A percentile compares a stretch with the other conserved stretches of the same genome.
Conservation (phyloP, 176 grass and related monocot species). For the Otatea glauca region DNA sequence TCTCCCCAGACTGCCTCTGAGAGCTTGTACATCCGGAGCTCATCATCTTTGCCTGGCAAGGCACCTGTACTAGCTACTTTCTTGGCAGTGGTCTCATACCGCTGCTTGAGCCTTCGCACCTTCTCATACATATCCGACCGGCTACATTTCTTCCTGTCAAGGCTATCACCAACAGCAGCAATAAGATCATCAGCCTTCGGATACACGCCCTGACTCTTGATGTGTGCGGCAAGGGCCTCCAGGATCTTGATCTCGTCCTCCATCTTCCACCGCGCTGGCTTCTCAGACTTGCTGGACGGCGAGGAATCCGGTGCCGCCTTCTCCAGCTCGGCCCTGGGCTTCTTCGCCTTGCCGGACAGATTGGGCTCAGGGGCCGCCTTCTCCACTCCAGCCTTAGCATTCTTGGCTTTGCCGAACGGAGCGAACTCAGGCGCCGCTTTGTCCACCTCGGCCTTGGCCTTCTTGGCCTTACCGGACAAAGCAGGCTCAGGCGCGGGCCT, state of each 20-base stretch:
- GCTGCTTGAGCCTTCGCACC: slow-evolving; percentile 10
- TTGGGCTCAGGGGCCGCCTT: not conserved
- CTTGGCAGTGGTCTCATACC: not conserved
- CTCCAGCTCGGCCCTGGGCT: not conserved
- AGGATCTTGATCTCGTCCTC: slow-evolving; percentile 44
- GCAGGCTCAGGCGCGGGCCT: slow-evolving; percentile 8
- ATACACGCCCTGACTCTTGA: slow-evolving; percentile 8
- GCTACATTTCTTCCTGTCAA: slow-evolving; percentile 19
- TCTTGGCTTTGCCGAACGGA: slow-evolving; percentile 24
- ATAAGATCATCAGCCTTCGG: slow-evolving; percentile 5
- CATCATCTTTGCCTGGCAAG: slow-evolving; percentile 32
- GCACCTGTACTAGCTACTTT: not conserved
- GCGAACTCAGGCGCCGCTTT: not conserved
- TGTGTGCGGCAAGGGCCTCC: slow-evolving; percentile 1
- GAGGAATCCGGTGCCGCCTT: not conserved
- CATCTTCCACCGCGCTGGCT: not conserved
- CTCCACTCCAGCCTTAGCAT: not conserved
- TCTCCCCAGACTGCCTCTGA: slow-evolving; percentile 45
- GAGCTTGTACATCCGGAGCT: slow-evolving; percentile 35
- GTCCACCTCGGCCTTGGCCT: not conserved
- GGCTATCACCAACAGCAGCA: slow-evolving; percentile 12
- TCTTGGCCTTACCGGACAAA: slow-evolving; percentile 29
- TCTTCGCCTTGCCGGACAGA: not conserved
- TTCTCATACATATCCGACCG: slow-evolving; percentile 29
- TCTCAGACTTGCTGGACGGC: slow-evolving; percentile 17